Evolutionary conservation across 2,329 filamentous ascomycete species (phyloP).

Genomic region (Ciborinia camelliae): DNA sequence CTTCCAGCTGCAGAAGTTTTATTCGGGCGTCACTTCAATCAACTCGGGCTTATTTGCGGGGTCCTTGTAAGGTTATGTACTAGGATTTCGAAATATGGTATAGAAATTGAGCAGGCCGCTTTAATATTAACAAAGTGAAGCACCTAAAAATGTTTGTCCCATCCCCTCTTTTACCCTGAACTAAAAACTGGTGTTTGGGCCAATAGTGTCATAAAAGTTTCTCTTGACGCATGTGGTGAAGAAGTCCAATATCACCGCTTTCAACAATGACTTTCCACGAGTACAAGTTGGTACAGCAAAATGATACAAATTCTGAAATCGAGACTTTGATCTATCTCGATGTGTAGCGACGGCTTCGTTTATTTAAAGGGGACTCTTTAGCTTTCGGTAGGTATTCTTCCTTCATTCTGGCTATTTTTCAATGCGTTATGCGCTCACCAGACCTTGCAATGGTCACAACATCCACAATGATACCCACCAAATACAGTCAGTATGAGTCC

Average conservation of each 20-base stretch:
- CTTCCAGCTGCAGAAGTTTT: no score
- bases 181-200: no score
- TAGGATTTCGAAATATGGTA: not conserved
- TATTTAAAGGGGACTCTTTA: not conserved
- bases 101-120: not conserved
- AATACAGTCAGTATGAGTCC: not conserved
- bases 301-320: not conserved
- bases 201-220: no score
- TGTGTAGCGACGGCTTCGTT: not conserved
- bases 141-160: no score
- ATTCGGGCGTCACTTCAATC: not conserved
- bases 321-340: not conserved
- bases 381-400: not conserved
- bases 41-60: not conserved
- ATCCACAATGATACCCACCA: not conserved
- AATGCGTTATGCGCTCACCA: not conserved
- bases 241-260: not conserved
- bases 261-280: not conserved
- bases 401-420: not conserved
- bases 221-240: not conserved
- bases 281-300: not conserved
- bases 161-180: no score
- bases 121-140: no score
- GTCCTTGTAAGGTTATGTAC: no score
- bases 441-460: not conserved